These are phyloP conservation scores for Aspergillus pseudoterreus DNA, from an alignment of 2,329 filamentous ascomycete genomes.

Conservation along the genomic window DNA sequence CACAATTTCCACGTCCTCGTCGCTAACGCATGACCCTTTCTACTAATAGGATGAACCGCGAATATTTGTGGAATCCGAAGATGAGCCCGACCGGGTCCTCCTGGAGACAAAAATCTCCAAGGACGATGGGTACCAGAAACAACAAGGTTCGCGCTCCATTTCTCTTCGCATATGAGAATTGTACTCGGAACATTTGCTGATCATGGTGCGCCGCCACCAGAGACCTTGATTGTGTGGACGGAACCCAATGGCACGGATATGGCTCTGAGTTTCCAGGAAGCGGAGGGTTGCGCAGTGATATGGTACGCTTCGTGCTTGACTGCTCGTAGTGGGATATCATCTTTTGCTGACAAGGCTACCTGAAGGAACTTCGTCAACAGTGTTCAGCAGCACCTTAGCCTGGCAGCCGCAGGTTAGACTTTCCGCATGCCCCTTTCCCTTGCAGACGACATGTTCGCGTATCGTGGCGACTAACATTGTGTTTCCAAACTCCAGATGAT, in stretches of 20 bases:
- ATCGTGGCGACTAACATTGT: neutral
- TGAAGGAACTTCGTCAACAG: slow-evolving; percentile 84
- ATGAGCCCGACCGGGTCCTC: slow-evolving; percentile 76
- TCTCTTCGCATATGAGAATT: slow-evolving; percentile 10
- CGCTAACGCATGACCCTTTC: slow-evolving; percentile 8
- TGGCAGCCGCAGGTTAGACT: slow-evolving; percentile 57
- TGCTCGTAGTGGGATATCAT: slow-evolving; percentile 12
- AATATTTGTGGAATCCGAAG: slow-evolving; percentile 90
- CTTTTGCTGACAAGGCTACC: slow-evolving; percentile 19
- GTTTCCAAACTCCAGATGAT: slow-evolving; percentile 59
- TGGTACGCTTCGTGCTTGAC: slow-evolving; percentile 58
- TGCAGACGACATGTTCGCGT: neutral
- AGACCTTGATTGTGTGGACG: slow-evolving; percentile 98
- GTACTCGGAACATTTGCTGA: slow-evolving; percentile 13
- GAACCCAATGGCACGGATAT: slow-evolving; percentile 89
- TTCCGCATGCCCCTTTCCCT: neutral
- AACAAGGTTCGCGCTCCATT: slow-evolving; percentile 67
- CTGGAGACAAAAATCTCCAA: slow-evolving; percentile 87
- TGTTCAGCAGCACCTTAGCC: slow-evolving; percentile 68
- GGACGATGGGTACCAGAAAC: slow-evolving; percentile 96
- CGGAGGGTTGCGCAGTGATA: slow-evolving; percentile 86
- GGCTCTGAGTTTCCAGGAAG: slow-evolving; percentile 97
- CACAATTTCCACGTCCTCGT: slow-evolving; percentile 1
- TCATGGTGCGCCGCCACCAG: slow-evolving; percentile 46
- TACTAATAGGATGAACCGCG: slow-evolving; percentile 68